These are phyloP conservation scores for Somion occarium DNA, from an alignment of 1,284 basidiomycete genomes.

Conservation along the genomic window DNA sequence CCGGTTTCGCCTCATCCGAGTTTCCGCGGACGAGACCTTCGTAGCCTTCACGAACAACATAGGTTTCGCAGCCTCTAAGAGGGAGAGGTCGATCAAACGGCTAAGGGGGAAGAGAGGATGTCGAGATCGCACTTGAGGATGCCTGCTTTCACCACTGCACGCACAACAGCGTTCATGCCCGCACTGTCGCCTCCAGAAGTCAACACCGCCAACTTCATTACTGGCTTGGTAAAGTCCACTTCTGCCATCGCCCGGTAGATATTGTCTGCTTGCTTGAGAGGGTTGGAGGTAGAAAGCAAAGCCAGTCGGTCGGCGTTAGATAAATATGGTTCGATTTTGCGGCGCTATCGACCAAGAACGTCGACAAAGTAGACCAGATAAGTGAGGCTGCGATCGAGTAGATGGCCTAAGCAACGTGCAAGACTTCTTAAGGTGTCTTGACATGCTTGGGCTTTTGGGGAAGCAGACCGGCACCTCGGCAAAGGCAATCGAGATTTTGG, in stretches of 20 bases:
- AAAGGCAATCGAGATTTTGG: too few relatives aligned
- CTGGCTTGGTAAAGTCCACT: constrained; percentile 11
- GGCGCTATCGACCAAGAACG: not conserved
- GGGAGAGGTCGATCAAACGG: not conserved
- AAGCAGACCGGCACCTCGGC: too few relatives aligned
- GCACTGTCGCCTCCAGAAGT: constrained; percentile 97
- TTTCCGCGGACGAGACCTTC: constrained; percentile 88
- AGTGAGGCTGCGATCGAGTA: not conserved
- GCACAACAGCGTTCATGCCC: constrained; percentile 94
- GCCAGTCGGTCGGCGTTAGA: not conserved
- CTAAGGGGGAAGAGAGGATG: not conserved
- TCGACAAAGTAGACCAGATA: not conserved
- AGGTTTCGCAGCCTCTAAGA: constrained; percentile 84
- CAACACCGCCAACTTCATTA: constrained; percentile 86
- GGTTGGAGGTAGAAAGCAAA: not conserved
- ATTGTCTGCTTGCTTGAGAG: too few relatives aligned
- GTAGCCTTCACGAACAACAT: constrained; percentile 95
- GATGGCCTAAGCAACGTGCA: not conserved
- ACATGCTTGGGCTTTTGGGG: too few relatives aligned
- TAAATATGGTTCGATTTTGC: not conserved
- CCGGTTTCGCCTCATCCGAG: constrained; percentile 28
- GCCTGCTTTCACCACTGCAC: constrained; percentile 84
- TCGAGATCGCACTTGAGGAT: constrained; percentile 70
- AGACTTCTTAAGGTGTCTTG: not conserved
- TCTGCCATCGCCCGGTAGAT: constrained; percentile 1